Conservation (phyloP, 805 yeast genomes). For the Metschnikowia vanudenii region DNA sequence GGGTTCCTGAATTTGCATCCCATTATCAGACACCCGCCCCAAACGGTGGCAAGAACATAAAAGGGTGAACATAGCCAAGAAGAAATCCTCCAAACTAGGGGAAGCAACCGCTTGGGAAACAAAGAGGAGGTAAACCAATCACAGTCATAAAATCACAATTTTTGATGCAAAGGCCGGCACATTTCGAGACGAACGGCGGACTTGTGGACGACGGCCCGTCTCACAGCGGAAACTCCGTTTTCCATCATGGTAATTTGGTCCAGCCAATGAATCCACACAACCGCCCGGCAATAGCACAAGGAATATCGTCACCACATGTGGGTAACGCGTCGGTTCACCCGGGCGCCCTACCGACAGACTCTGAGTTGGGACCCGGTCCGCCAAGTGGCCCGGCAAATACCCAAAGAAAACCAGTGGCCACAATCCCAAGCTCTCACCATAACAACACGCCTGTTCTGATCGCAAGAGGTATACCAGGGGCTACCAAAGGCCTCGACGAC, state of each 20-base stretch:
- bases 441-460: constrained; percentile 12
- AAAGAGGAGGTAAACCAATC: too few species aligned
- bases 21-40: too few species aligned
- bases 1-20: too few species aligned
- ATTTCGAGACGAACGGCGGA: not conserved
- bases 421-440: constrained; percentile 10
- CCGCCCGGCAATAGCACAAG: not conserved
- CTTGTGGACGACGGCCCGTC: not conserved
- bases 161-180: not conserved
- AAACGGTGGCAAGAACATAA: too few species aligned
- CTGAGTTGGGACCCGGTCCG: not conserved
- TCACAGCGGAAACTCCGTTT: not conserved
- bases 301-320: not conserved
- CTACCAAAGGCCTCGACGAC: not conserved
- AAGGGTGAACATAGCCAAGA: too few species aligned
- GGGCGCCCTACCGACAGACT: not conserved
- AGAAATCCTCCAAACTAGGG: too few species aligned
- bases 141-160: not conserved
- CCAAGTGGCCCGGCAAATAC: not conserved
- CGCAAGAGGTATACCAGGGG: not conserved
- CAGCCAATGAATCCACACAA: not conserved
- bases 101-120: too few species aligned
- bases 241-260: not conserved
- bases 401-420: not conserved
- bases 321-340: not conserved